A percentile compares a stretch with the other conserved stretches of the same genome.
Conservation (phyloP, 257 asterid species). For the Nicotiana attenuata region DNA sequence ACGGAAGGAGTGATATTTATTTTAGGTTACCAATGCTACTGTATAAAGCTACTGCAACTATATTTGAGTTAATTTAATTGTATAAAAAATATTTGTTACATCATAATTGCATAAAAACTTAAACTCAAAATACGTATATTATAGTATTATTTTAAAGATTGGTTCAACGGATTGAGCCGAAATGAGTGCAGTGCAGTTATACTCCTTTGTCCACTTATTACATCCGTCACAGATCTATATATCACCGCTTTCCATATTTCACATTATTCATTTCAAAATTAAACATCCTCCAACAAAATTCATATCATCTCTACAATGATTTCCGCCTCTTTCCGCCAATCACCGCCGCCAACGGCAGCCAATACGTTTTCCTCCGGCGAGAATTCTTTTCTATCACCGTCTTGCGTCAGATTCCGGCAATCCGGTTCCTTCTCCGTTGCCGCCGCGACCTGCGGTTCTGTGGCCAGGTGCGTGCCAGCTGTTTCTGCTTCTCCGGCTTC, state of each 20-base stretch:
- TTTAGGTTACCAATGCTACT: no score
- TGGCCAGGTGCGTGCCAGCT: slow-evolving; percentile 2
- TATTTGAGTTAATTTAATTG: no score
- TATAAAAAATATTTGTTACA: no score
- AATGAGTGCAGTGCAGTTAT: neutral
- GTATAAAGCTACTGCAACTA: no score
- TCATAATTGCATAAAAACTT: no score
- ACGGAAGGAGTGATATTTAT: no score
- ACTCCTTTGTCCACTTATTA: neutral
- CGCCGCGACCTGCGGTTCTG: slow-evolving; percentile 15
- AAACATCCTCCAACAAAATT: neutral
- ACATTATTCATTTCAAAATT: neutral
- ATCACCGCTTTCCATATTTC: neutral
- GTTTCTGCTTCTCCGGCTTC: neutral
- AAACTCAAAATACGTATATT: no score
- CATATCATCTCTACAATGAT: neutral
- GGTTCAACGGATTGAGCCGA: neutral
- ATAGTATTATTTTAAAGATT: no score
- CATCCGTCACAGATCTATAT: neutral
- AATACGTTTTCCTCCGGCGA: slow-evolving; percentile 12
- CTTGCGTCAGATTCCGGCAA: slow-evolving; percentile 13
- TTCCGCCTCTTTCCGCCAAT: slow-evolving; percentile 5
- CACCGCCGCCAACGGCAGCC: neutral
- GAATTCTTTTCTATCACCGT: neutral
- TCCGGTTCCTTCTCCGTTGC: neutral